Conservation (phyloP, 169 alveolate genomes). For the Gregarina niphandrodes region DNA sequence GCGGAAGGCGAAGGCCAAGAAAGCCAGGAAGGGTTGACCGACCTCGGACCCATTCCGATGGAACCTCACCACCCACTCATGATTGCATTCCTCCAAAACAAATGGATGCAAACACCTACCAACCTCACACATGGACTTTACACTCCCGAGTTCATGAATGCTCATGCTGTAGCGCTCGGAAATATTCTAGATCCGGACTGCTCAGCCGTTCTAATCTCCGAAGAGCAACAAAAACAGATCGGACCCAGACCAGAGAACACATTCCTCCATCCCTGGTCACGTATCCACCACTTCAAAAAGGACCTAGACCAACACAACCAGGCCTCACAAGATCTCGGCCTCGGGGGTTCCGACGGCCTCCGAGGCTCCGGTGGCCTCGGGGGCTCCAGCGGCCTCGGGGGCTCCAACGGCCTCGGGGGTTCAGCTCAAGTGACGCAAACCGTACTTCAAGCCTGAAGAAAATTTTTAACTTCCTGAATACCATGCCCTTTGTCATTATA, state of each 20-base stretch:
- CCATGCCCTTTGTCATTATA: no score
- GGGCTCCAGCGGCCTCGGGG: no score
- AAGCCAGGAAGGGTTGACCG: no score
- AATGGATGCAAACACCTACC: constrained; percentile 1
- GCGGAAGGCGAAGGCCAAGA: no score
- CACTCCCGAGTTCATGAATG: background rate
- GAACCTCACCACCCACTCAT: background rate
- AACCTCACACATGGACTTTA: background rate
- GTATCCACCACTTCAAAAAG: background rate
- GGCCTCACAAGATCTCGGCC: no score
- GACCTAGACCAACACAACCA: background rate
- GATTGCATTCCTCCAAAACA: background rate
- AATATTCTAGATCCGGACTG: background rate
- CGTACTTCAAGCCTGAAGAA: no score
- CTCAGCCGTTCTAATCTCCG: background rate
- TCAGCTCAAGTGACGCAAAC: no score
- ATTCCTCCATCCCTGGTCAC: background rate
- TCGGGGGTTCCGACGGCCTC: no score
- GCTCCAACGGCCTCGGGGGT: no score
- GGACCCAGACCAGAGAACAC: background rate
- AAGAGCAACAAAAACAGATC: background rate
- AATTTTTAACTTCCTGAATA: no score
- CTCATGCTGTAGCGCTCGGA: background rate
- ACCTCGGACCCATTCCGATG: background rate
- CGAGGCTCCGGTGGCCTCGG: no score